phyloP scores from a whole-genome alignment of 352 stramenopile species.

The Hyaloperonospora arabidopsidis region DNA sequence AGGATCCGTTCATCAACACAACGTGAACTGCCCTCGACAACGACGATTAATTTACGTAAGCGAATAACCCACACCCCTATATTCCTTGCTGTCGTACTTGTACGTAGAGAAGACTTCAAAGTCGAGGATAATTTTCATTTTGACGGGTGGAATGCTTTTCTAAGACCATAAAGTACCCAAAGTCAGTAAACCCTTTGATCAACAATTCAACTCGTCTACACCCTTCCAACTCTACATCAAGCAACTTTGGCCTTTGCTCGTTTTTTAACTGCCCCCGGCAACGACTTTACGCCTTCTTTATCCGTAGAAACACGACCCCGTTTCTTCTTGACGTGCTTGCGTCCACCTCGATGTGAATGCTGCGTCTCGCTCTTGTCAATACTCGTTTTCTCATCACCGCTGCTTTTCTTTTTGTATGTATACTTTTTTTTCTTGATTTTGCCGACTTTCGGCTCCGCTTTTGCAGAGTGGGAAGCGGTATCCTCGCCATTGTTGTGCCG shows the following conservation, averaged over 20 bases:
- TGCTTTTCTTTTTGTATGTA: conserved; percentile 5
- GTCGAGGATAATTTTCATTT: too few relatives aligned
- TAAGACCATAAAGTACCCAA: too few relatives aligned
- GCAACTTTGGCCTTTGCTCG: conserved; percentile 15
- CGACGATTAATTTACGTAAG: conserved; percentile 28
- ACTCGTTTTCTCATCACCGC: not conserved
- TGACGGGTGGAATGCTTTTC: too few relatives aligned
- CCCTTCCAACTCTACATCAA: conserved; percentile 22
- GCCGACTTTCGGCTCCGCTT: conserved; percentile 8
- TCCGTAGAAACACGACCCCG: conserved; percentile 9
- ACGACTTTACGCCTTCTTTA: conserved; percentile 10
- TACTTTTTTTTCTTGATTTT: conserved; percentile 3
- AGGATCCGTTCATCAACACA: conserved; percentile 58
- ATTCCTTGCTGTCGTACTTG: conserved; percentile 9
- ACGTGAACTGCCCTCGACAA: conserved; percentile 67
- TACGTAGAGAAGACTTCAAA: conserved; percentile 26
- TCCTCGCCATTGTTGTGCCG: conserved; percentile 3
- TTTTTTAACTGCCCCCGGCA: conserved; percentile 8
- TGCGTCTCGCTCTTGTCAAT: conserved; percentile 3
- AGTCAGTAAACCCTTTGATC: too few relatives aligned
- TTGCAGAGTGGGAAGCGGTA: conserved; percentile 10
- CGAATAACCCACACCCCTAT: conserved; percentile 15
- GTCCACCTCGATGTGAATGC: conserved; percentile 4
- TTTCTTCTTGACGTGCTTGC: conserved; percentile 11
- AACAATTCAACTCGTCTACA: not conserved